Evolutionary conservation across 345 rosid genomes (phyloP).

Genomic region (Lumnitzera racemosa): DNA sequence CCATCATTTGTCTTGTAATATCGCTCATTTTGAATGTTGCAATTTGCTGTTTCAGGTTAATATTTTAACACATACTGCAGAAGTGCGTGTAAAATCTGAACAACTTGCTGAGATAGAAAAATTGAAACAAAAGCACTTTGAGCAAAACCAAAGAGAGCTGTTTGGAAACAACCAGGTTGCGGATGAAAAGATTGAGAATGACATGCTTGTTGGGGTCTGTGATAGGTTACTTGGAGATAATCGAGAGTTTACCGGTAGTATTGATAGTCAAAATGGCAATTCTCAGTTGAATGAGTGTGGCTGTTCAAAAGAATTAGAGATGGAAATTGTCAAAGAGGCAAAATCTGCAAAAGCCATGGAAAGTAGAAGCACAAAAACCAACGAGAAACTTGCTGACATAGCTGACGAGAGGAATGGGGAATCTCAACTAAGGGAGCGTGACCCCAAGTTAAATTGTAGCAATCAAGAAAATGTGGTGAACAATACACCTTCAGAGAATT

Average conservation of each 20-base stretch:
- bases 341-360: too few species aligned
- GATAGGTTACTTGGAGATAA: not conserved
- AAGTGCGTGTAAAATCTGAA: conserved; percentile 15
- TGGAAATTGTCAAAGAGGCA: not conserved
- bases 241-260: too few species aligned
- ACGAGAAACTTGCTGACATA: too few species aligned
- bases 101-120: conserved; percentile 11
- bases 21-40: not conserved
- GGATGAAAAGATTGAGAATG: conserved; percentile 9
- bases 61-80: conserved; percentile 53
- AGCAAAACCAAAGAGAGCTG: conserved; percentile 53
- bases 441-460: too few species aligned
- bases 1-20: not conserved
- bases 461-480: not conserved
- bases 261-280: too few species aligned
- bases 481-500: conserved; percentile 2
- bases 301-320: not conserved
- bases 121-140: conserved; percentile 33
- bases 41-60: conserved; percentile 47
- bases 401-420: too few species aligned
- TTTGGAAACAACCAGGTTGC: conserved; percentile 16
- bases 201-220: not conserved
- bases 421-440: too few species aligned
- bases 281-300: not conserved
- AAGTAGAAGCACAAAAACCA: too few species aligned